phyloP scores from a whole-genome alignment of 164 flowering plant genomes.

The Umbilicus rupestris region DNA sequence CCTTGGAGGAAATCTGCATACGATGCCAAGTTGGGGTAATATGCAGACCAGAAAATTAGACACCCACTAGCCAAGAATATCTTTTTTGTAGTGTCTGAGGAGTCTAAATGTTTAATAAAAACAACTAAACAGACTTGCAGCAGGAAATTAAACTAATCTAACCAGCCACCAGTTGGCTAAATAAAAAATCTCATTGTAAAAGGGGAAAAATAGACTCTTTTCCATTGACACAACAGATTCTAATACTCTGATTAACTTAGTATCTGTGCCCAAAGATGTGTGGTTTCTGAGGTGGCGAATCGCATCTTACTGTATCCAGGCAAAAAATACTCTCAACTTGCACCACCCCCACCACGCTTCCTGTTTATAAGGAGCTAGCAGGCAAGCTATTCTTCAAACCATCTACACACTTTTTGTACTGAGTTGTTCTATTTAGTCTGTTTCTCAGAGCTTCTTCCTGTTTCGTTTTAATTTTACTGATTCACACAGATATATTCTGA shows the following conservation, averaged over 20 bases:
- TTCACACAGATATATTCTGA: neutral
- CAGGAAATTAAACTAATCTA: too few species aligned
- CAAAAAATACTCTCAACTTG: constrained; percentile 5
- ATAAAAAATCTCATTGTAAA: neutral
- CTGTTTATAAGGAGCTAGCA: constrained; percentile 1
- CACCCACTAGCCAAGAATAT: constrained; percentile 4
- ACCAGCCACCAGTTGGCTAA: neutral
- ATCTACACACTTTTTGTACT: neutral
- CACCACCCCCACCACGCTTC: neutral
- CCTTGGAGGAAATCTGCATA: neutral
- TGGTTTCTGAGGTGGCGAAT: constrained; percentile 8
- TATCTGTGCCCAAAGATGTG: neutral
- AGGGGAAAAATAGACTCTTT: neutral
- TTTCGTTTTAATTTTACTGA: neutral
- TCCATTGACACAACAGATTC: neutral
- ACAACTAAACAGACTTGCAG: too few species aligned
- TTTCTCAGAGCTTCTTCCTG: neutral
- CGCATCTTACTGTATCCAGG: neutral
- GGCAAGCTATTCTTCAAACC: neutral
- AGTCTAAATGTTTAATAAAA: neutral
- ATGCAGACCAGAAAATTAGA: neutral
- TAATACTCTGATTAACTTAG: neutral
- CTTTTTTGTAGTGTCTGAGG: neutral
- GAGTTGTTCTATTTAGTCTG: neutral
- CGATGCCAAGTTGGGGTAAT: neutral